A percentile compares a stretch with the other conserved stretches of the same genome.
Evolutionary conservation across 257 asterid species (phyloP).

Genomic region (Gentiana straminea): DNA sequence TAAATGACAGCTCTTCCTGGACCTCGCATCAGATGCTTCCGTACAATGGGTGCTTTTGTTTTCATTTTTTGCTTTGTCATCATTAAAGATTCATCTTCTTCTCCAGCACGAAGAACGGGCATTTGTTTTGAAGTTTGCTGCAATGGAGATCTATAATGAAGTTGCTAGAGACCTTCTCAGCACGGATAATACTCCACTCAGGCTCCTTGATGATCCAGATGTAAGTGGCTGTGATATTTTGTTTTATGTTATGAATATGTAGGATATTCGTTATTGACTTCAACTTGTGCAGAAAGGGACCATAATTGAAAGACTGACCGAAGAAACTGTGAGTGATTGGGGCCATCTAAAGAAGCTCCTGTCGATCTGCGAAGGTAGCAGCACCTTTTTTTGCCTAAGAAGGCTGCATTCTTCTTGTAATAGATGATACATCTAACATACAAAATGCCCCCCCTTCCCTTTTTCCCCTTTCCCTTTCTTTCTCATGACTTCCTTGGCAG

Average conservation of each 20-base stretch:
- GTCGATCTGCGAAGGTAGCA: slow-evolving; percentile 79
- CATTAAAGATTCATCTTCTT: slow-evolving; percentile 1
- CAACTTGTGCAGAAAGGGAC: slow-evolving; percentile 65
- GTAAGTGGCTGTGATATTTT: slow-evolving; percentile 39
- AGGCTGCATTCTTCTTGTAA: neutral
- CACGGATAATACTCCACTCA: slow-evolving; percentile 63
- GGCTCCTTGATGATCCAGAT: slow-evolving; percentile 97
- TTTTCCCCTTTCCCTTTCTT: slow-evolving; percentile 5
- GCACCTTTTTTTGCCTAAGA: neutral
- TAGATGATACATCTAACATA: neutral
- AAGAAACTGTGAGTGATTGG: slow-evolving; percentile 89
- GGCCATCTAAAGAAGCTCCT: slow-evolving; percentile 83
- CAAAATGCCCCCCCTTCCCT: slow-evolving; percentile 2
- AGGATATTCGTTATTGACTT: slow-evolving; percentile 15
- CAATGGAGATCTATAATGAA: slow-evolving; percentile 95
- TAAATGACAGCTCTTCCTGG: no score
- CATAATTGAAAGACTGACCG: slow-evolving; percentile 83
- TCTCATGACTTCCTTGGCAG: slow-evolving; percentile 26
- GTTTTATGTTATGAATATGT: slow-evolving; percentile 10
- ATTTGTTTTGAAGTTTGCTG: slow-evolving; percentile 84
- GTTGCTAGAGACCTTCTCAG: slow-evolving; percentile 94
- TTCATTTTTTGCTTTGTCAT: no score
- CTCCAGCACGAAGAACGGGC: slow-evolving; percentile 91
- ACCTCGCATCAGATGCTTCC: no score
- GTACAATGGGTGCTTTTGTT: no score